Conservation (phyloP, 2,329 filamentous ascomycete genomes). For the Xenoacremonium recifei region DNA sequence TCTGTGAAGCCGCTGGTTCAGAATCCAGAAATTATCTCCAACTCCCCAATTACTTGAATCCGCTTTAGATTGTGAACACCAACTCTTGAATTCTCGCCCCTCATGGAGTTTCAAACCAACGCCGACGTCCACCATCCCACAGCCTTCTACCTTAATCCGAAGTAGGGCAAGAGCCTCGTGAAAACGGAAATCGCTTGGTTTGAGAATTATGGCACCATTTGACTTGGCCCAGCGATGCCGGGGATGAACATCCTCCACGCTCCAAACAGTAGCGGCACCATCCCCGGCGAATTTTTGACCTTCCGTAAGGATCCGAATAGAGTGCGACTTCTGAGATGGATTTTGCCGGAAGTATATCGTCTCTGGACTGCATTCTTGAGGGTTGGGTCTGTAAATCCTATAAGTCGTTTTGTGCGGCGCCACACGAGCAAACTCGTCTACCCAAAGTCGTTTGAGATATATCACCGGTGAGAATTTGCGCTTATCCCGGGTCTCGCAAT, state of each 20-base stretch:
- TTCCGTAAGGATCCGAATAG: constrained; percentile 1
- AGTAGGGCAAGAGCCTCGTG: constrained; percentile 1
- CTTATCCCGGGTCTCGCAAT: neutral
- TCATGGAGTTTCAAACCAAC: constrained; percentile 1
- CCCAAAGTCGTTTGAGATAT: constrained; percentile 3
- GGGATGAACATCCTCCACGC: constrained; percentile 1
- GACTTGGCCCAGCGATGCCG: neutral
- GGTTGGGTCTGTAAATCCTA: neutral
- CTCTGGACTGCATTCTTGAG: neutral
- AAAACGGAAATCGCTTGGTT: constrained; percentile 2
- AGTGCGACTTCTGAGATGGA: constrained; percentile 1
- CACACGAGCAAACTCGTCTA: constrained; percentile 3
- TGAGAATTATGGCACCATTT: neutral
- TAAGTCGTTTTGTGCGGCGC: neutral
- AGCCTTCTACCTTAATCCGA: neutral
- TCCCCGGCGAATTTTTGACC: neutral
- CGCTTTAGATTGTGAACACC: neutral
- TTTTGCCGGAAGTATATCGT: constrained; percentile 1
- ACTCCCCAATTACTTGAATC: neutral
- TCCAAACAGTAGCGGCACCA: neutral
- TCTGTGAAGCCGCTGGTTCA: neutral
- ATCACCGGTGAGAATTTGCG: neutral
- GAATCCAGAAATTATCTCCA: constrained; percentile 1
- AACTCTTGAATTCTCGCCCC: neutral
- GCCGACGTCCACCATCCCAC: constrained; percentile 1